phyloP scores from a whole-genome alignment of 208 protist species.

The Hexamita inflata region DNA sequence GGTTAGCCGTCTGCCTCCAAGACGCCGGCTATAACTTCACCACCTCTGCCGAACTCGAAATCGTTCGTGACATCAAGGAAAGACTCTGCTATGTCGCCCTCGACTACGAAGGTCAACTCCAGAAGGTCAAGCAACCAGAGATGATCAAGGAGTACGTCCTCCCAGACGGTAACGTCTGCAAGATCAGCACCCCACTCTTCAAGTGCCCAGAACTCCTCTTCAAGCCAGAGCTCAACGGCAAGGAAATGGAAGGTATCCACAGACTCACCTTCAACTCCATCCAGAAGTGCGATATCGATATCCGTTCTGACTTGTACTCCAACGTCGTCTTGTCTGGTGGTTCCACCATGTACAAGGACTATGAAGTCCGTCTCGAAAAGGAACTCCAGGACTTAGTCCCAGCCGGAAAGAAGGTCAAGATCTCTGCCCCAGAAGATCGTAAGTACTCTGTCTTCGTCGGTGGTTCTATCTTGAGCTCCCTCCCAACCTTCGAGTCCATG shows the following conservation, averaged over 20 bases:
- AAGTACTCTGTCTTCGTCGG: slow-evolving; percentile 90
- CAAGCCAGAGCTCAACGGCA: slow-evolving; percentile 71
- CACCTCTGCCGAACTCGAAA: slow-evolving; percentile 56
- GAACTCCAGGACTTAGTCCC: slow-evolving; percentile 64
- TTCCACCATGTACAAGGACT: slow-evolving; percentile 61
- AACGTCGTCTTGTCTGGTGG: slow-evolving; percentile 78
- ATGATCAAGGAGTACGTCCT: slow-evolving; percentile 54
- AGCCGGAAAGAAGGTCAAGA: slow-evolving; percentile 53
- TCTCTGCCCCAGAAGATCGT: slow-evolving; percentile 63
- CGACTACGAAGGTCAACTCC: slow-evolving; percentile 84
- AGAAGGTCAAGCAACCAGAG: slow-evolving; percentile 38
- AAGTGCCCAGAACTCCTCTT: slow-evolving; percentile 80
- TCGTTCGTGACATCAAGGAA: slow-evolving; percentile 62
- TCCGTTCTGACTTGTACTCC: slow-evolving; percentile 58
- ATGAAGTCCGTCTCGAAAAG: slow-evolving; percentile 59
- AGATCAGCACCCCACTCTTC: slow-evolving; percentile 60
- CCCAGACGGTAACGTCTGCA: slow-evolving; percentile 58
- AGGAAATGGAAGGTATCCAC: slow-evolving; percentile 74
- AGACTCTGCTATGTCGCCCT: slow-evolving; percentile 56
- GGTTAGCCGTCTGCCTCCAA: slow-evolving; percentile 50
- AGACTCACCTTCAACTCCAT: slow-evolving; percentile 84
- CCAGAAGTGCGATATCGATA: slow-evolving; percentile 71
- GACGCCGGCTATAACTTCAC: slow-evolving; percentile 48
- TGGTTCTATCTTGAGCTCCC: slow-evolving; percentile 84
- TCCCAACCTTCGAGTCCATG: slow-evolving; percentile 83